Conservation (phyloP, 495 filamentous ascomycete species). For the Xeromyces bisporus region DNA sequence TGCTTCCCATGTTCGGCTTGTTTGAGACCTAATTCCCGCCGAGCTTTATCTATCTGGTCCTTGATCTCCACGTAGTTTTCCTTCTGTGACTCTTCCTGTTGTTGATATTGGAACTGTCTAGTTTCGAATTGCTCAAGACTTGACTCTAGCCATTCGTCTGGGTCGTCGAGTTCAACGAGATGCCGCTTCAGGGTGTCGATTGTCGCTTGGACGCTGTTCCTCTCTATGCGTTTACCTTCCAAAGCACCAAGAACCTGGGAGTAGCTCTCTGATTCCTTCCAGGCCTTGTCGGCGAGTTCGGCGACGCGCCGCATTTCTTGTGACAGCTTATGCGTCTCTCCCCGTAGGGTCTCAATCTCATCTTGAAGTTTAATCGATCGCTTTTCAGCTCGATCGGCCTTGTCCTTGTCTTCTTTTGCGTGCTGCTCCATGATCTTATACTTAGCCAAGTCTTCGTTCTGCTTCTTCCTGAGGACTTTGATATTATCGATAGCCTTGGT, state of each 20-base stretch:
- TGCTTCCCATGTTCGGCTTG: slow-evolving; percentile 68
- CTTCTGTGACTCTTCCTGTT: slow-evolving; percentile 44
- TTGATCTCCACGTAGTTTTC: slow-evolving; percentile 45
- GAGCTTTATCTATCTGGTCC: slow-evolving; percentile 38
- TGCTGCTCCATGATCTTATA: slow-evolving; percentile 56
- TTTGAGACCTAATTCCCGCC: slow-evolving; percentile 46
- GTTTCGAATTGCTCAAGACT: slow-evolving; percentile 71
- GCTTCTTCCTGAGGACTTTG: slow-evolving; percentile 64
- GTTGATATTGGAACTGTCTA: slow-evolving; percentile 43
- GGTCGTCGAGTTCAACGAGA: slow-evolving; percentile 57
- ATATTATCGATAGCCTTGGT: slow-evolving; percentile 94
- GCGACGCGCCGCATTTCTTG: slow-evolving; percentile 38
- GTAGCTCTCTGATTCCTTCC: slow-evolving; percentile 43
- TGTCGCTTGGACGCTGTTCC: slow-evolving; percentile 42
- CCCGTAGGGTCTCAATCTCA: slow-evolving; percentile 54
- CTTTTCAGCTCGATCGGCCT: slow-evolving; percentile 54
- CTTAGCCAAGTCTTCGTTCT: slow-evolving; percentile 54
- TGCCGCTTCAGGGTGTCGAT: slow-evolving; percentile 51
- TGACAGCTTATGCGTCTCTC: slow-evolving; percentile 37
- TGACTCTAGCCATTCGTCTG: slow-evolving; percentile 60
- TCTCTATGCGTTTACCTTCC: slow-evolving; percentile 55
- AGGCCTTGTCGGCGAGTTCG: slow-evolving; percentile 39
- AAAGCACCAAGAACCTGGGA: slow-evolving; percentile 51
- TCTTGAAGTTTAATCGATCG: slow-evolving; percentile 43
- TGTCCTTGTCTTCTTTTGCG: slow-evolving; percentile 73